Evolutionary conservation across 306 rosid species (phyloP), one percentile per base, ranked within the genome.

Genomic region (Fragaria ananassa): DNA sequence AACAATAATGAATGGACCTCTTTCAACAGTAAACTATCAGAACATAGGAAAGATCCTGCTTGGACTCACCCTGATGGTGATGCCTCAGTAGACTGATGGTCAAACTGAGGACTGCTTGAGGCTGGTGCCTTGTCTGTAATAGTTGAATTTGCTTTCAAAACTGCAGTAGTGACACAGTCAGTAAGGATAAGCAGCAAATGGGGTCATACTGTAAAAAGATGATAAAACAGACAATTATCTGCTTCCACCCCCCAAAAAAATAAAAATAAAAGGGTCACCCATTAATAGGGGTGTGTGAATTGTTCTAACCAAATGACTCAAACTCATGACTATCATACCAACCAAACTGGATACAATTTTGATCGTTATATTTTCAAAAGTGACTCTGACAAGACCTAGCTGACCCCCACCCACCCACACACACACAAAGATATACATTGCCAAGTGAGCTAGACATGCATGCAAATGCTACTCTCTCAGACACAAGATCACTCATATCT

Each of bases 41-140:
- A n/a, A 13, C 15, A 19, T 39, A 50, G 76, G 4, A 19, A 62
- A 25, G 25, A 74, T 65, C 25, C 12, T 45, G 68, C 69, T 56
- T n/a, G 74, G 56, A 90, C 97, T 81, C 86, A 95, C 99, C 80
- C 85, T 29, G 97, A 87, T 41, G 95, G 82, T 70, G 98, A 87
- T 74, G 91, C 83, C 64, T 95, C 99, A 10, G 86, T 79, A 67
- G 91, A 83, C 79, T 85, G 93, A 66, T 88, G 91, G 72, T 95
- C 97, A 81, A 81, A 87, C 54, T 84, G 58, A 63, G 92, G 84
- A 81, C 89, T 84, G 81, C 84, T 88, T 60, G 97, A 87, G 74
- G 87, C 61, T 54, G 87, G 86, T 5, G 89, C 51, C 88, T 89
- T 95, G 74, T 90, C 97, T 4, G 90, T 82, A 79, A 87, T 69